phyloP scores from a whole-genome alignment of 2,329 filamentous ascomycete species.

The Teratosphaeriaceae sp. region DNA sequence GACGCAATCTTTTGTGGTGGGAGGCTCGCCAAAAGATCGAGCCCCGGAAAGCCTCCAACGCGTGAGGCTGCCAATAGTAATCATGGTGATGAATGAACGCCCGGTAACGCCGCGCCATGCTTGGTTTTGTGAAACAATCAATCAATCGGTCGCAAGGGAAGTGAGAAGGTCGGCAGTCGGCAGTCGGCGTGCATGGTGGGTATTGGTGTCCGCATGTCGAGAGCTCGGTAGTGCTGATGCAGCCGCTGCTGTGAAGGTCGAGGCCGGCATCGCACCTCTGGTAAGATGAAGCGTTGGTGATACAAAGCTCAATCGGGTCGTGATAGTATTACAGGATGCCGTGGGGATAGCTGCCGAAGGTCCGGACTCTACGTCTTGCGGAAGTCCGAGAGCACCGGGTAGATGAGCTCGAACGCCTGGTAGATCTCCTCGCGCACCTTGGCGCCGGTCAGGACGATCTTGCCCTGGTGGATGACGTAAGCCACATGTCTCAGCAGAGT shows the following conservation, averaged over 20 bases:
- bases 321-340: conserved; percentile 24
- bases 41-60: conserved; percentile 15
- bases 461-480: conserved; percentile 60
- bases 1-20: too few relatives aligned
- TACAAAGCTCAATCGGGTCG: conserved; percentile 19
- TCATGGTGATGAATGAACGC: conserved; percentile 11
- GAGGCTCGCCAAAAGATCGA: too few relatives aligned
- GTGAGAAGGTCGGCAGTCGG: background rate
- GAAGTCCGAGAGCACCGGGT: conserved; percentile 70
- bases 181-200: conserved; percentile 2
- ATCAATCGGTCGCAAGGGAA: conserved; percentile 10
- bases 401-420: conserved; percentile 94
- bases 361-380: conserved; percentile 26
- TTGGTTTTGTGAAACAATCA: too few relatives aligned
- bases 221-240: background rate
- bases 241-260: conserved; percentile 4
- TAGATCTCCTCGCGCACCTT: conserved; percentile 99
- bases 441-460: conserved; percentile 95
- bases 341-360: conserved; percentile 6
- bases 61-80: too few relatives aligned
- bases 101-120: conserved; percentile 28
- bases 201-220: too few relatives aligned
- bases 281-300: conserved; percentile 19
- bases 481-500: background rate
- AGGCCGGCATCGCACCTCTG: conserved; percentile 25